Conservation (phyloP, 768 basidiomycete species). For the Suillus plorans region DNA sequence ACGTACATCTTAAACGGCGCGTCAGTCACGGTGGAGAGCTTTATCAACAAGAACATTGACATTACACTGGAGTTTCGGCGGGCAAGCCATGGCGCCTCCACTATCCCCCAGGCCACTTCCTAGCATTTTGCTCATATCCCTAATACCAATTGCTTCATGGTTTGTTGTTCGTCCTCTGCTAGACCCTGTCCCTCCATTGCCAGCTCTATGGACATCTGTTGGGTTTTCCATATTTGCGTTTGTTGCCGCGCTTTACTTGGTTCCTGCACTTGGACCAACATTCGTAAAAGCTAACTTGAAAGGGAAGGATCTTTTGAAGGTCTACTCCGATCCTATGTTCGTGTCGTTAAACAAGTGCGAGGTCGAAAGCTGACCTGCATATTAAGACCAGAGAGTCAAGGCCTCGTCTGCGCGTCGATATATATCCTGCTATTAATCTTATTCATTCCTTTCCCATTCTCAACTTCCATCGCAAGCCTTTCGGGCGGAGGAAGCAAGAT, state of each 20-base stretch:
- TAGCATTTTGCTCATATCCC: constrained; percentile 49
- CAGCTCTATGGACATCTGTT: constrained; percentile 72
- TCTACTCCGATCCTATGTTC: constrained; percentile 69
- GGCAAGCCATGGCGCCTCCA: constrained; percentile 25
- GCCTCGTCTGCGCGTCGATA: constrained; percentile 85
- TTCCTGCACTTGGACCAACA: constrained; percentile 79
- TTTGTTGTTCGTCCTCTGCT: constrained; percentile 72
- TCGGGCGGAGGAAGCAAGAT: constrained; percentile 40
- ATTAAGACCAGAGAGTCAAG: constrained; percentile 89
- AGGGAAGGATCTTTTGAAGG: constrained; percentile 87
- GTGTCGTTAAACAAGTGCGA: constrained; percentile 20
- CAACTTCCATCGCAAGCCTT: constrained; percentile 58
- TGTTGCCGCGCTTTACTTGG: constrained; percentile 67
- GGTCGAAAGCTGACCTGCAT: neutral
- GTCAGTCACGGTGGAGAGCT: neutral
- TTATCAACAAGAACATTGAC: neutral
- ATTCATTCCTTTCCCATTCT: constrained; percentile 96
- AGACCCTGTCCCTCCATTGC: constrained; percentile 66
- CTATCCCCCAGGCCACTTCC: constrained; percentile 50
- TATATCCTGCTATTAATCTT: constrained; percentile 86
- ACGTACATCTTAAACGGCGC: neutral
- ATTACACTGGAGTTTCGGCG: neutral
- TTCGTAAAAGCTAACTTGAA: constrained; percentile 82
- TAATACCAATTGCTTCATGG: constrained; percentile 71
- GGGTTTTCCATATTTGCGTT: constrained; percentile 88